Evolutionary conservation across 2,329 filamentous ascomycete species (phyloP).

Genomic region (Clarireedia homoeocarpa): DNA sequence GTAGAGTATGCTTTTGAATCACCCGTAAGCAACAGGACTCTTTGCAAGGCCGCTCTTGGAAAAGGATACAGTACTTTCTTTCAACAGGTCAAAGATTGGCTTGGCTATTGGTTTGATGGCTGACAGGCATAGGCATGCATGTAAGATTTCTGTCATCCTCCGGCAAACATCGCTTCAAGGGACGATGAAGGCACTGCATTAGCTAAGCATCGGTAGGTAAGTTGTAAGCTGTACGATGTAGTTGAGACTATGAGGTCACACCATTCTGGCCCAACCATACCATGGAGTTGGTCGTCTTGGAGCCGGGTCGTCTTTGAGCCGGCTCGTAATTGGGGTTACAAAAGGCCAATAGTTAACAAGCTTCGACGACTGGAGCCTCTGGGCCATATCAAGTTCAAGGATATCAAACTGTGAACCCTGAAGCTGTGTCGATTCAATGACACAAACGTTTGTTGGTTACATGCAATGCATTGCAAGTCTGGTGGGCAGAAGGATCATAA

Average conservation of each 20-base stretch:
- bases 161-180: background rate
- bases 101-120: background rate
- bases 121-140: background rate
- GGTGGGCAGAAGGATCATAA: background rate
- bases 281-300: no score
- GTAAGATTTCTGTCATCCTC: constrained; percentile 1
- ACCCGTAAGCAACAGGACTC: no score
- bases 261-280: background rate
- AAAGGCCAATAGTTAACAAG: no score
- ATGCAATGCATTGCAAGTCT: background rate
- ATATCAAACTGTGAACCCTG: background rate
- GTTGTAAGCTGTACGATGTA: no score
- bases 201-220: background rate
- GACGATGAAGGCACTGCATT: background rate
- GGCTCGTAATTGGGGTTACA: no score
- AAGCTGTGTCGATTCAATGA: background rate
- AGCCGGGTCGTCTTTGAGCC: no score
- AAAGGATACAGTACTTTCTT: background rate
- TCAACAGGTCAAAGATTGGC: no score
- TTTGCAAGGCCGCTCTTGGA: background rate
- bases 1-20: no score
- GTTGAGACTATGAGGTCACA: background rate
- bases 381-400: no score
- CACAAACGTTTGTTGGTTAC: no score
- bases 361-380: no score